Conservation (phyloP, 768 basidiomycete species). For the Galerina sulciceps region DNA sequence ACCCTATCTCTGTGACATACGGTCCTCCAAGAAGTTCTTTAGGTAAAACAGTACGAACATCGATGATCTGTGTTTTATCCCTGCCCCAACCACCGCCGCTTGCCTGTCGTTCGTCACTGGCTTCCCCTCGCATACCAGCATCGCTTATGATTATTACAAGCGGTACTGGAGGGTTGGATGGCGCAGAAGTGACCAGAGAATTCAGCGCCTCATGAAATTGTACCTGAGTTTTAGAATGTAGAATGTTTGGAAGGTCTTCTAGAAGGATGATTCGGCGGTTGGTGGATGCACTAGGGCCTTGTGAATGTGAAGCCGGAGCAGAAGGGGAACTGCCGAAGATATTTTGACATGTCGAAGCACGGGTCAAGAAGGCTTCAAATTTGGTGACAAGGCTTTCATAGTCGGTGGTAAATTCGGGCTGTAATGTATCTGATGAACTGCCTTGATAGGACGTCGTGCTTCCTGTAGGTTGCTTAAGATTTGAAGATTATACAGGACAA, state of each 20-base stretch:
- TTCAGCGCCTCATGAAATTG: slow-evolving; percentile 76
- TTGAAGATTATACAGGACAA: too few relatives aligned
- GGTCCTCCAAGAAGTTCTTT: slow-evolving; percentile 70
- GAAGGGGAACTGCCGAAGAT: slow-evolving; percentile 40
- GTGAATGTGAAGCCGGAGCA: neutral
- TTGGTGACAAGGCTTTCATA: slow-evolving; percentile 62
- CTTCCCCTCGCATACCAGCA: slow-evolving; percentile 77
- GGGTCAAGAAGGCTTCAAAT: slow-evolving; percentile 76
- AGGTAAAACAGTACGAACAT: slow-evolving; percentile 74
- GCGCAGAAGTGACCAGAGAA: slow-evolving; percentile 48
- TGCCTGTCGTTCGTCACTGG: slow-evolving; percentile 48
- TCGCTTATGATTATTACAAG: slow-evolving; percentile 87
- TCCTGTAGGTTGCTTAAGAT: too few relatives aligned
- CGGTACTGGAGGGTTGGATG: slow-evolving; percentile 51
- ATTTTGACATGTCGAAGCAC: slow-evolving; percentile 63
- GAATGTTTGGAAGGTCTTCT: slow-evolving; percentile 90
- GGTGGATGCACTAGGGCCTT: slow-evolving; percentile 13
- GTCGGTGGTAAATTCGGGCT: slow-evolving; percentile 25
- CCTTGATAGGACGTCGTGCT: too few relatives aligned
- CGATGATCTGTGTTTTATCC: slow-evolving; percentile 47
- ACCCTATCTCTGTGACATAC: slow-evolving; percentile 84
- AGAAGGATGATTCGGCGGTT: slow-evolving; percentile 73
- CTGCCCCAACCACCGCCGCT: slow-evolving; percentile 49
- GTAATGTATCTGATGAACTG: neutral
- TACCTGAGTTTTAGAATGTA: slow-evolving; percentile 68